Base-by-base conservation (phyloP, 805 yeast species). In the Osmozyma mogii region DNA sequence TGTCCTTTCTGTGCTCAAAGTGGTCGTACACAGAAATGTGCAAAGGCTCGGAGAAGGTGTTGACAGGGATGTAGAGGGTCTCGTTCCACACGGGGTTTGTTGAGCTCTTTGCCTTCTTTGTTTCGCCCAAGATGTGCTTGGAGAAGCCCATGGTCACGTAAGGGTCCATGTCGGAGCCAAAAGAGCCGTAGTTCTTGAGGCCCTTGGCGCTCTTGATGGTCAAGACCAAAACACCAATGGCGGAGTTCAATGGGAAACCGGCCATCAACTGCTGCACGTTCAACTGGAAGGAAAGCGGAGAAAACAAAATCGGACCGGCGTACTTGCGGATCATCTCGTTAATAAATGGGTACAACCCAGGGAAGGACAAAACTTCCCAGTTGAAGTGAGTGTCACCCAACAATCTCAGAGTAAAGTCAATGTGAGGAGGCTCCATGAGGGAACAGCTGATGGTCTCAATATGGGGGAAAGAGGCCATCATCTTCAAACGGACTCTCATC, bases 391-490 rank as follows among this genome's bases (percentile, higher is more conserved):
- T 67, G 43, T 88, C 88, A 37, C 96, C 95, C n/a, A 81, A 71
- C 15, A 59, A 25, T 41, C 71, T 78, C 25, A 84, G 70, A 32
- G 75, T 72, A 52, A 88, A 92, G 56, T 94, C 98, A 54, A 89
- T 74, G 41, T 78, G 71, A 6, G 97, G 96, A 21, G 92, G 79
- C 35, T 84, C 89, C 57, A 87, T 63, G 41, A 94, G 61, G 11
- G 95, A 78, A 17, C 92, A 73, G 49, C 82, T 88, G 14, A 87
- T 78, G 1, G 96, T 88, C 54, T 92, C 94, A 37, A 92, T 67
- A 58, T 92, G 97, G 3, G 99, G 99, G 57, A 82, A 87, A 7
- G 84, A 68, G 3, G 85, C 56, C 81, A 84, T 89, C 78, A 92
- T 78, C 66, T 87, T 82, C 51, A 94, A 56, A 49, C 96, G 70